Evolutionary conservation across 176 grass and related monocot species (phyloP), one percentile per base, ranked within the genome.

Genomic region (Carex myosuroides): DNA sequence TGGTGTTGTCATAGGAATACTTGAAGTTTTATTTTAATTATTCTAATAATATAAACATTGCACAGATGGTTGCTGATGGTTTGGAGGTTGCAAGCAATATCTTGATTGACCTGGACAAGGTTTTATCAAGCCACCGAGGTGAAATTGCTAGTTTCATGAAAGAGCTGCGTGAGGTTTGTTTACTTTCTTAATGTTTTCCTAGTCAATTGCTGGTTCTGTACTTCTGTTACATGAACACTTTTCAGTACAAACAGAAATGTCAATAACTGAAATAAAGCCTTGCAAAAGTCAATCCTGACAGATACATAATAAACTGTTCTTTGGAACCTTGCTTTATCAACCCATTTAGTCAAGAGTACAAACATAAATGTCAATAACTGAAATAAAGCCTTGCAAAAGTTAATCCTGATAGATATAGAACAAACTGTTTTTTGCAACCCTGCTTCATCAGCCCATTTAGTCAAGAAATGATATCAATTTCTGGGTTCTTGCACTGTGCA

Each of bases 81-180:
- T 87, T 93, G 84, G 85, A 85, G 39, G 90, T 93, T 79, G 89
- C 93, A 64, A 87, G 88, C 44, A 88, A 80, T 77, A 91, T 91
- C 32, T 92, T 94, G 83, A 39, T 53, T 81, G 91, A 96, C 64
- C 53, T 99, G 55, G 91, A 94, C 63, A 99, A 81, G 2, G 84
- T 90, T 84, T 64, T 99, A 76, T 87, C 90, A 20, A 88, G 85
- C 14, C 91, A 99, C 29, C 83, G 90, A 84, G 92, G 80, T 26
- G 97, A 99, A 79, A 83, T 91, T 58, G 89, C 88, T 20, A 72
- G 90, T 44, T 99, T 95, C 84, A 92, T 91, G 46, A 86, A 92
- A 66, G 90, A 96, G 83, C 84, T 99, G 57, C 90, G 73, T 22
- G 90, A 99, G 90, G 97, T 99, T 55, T 84, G 88, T 18, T 87